Base-by-base conservation (phyloP, 768 basidiomycete species). In the Xerocomus spinulosus region DNA sequence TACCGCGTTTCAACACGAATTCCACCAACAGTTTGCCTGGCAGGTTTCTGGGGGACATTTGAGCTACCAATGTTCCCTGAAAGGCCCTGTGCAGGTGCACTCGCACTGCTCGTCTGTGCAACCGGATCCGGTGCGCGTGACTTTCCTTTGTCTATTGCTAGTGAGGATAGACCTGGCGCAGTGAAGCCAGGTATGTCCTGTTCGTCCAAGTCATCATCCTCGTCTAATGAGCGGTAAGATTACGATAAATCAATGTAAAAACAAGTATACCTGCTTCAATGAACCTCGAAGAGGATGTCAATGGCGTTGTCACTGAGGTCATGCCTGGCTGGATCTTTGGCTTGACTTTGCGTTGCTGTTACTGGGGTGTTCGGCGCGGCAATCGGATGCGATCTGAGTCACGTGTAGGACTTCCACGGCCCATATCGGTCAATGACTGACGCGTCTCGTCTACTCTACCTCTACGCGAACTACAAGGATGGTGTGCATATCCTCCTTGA, bases 1-100 rank as follows among this genome's bases (percentile, higher is more conserved):
- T 65, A 89, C 89, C 94, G 81, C 42, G 89, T 90, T 70, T 98
- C 94, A 3, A 92, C 83, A 57, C 79, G 82, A 40, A 96, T 76
- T 18, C 92, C 92, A n/a, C 90, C 92, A 10, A 93, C 73, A 3
- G 75, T 87, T 59, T 81, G 78, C 46, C 86, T 75, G 26, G 77
- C 64, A 13, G 81, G 54, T 24, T 71, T 71, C 17, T 70, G 60
- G 2, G 70, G 59, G 28, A 63, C 71, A 33, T 70, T 63, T 9
- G 76, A 67, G 51, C 76, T 81, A 12, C 82, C 80, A 59, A 92
- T 89, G 54, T 82, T 87, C 25, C 90, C 90, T 0, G 86, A 84
- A 14, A 89, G 59, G 2, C 58, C 62, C 20, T 74, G 69, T 34
- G 67, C 66, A 13, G 66, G 44, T 13, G 68, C 50, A 24, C 61